Percentiles rank a stretch among this genome's conserved stretches.
Evolutionary conservation across 805 yeast genomes (phyloP).

Genomic region (Candida stauntonica): DNA sequence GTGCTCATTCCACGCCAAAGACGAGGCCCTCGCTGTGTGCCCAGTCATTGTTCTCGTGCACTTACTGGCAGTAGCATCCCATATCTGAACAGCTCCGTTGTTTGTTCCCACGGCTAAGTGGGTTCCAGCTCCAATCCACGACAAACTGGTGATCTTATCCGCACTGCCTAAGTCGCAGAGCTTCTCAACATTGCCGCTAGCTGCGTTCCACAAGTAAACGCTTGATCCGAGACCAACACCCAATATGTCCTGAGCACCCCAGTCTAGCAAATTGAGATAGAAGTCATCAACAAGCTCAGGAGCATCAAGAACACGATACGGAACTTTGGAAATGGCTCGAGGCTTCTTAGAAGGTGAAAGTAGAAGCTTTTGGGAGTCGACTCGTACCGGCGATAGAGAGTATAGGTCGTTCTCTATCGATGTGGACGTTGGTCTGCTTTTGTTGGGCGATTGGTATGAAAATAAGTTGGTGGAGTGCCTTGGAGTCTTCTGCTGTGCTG

Average conservation of each 20-base stretch:
- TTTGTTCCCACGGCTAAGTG: conserved; percentile 91
- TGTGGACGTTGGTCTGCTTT: conserved; percentile 54
- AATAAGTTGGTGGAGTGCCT: conserved; percentile 51
- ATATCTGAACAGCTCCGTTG: conserved; percentile 84
- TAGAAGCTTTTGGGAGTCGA: conserved; percentile 76
- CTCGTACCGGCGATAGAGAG: conserved; percentile 81
- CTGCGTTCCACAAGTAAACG: conserved; percentile 89
- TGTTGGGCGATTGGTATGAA: conserved; percentile 69
- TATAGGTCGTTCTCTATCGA: conserved; percentile 69
- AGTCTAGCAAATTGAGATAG: conserved; percentile 85
- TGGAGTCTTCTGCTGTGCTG: conserved; percentile 31
- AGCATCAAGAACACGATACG: conserved; percentile 91
- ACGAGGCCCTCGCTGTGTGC: conserved; percentile 77
- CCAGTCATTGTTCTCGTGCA: conserved; percentile 92
- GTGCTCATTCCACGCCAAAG: conserved; percentile 93
- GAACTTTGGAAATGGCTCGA: conserved; percentile 76
- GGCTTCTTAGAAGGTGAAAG: conserved; percentile 79
- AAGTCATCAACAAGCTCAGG: conserved; percentile 91
- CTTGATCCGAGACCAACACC: conserved; percentile 89
- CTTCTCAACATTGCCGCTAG: conserved; percentile 75
- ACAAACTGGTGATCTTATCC: conserved; percentile 75
- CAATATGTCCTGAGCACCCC: conserved; percentile 87
- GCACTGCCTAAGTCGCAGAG: conserved; percentile 67
- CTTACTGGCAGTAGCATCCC: conserved; percentile 83
- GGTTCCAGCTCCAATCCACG: conserved; percentile 94